A percentile compares a stretch with the other conserved stretches of the same genome.
Conservation (phyloP, 2,329 filamentous ascomycete genomes). For the Dothistroma septosporum region DNA sequence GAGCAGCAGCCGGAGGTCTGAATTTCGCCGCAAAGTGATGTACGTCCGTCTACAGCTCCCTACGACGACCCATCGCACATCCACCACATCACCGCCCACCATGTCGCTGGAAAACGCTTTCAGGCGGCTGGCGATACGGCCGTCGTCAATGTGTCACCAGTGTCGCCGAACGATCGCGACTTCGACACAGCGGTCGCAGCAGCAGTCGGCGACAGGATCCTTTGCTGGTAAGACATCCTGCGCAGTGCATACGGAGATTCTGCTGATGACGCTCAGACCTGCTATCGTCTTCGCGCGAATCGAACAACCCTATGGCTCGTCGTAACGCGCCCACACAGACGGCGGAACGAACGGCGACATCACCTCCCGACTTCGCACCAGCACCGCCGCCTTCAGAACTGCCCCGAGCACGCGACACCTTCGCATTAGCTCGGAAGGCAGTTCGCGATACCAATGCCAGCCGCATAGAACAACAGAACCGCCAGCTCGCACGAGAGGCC, state of each 20-base stretch:
- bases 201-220: constrained; percentile 25
- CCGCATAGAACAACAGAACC: constrained; percentile 6
- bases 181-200: constrained; percentile 18
- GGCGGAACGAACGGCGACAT: background rate
- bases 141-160: constrained; percentile 26
- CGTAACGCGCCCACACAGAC: background rate
- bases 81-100: constrained; percentile 5
- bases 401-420: background rate
- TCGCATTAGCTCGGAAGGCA: background rate
- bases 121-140: constrained; percentile 25
- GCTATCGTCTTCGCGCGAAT: background rate
- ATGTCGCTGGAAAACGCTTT: constrained; percentile 33
- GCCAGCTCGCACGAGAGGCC: constrained; percentile 15
- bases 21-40: background rate
- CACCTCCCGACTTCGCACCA: background rate
- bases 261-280: background rate
- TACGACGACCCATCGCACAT: background rate
- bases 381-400: background rate
- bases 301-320: background rate
- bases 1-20: background rate
- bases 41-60: background rate
- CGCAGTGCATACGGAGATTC: background rate
- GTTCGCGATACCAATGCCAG: constrained; percentile 3
- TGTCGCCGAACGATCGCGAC: constrained; percentile 27
- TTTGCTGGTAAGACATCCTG: constrained; percentile 23